These are phyloP conservation scores for Biscogniauxia mediterranea DNA, from an alignment of 2,329 filamentous ascomycete genomes.

Conservation along the genomic window DNA sequence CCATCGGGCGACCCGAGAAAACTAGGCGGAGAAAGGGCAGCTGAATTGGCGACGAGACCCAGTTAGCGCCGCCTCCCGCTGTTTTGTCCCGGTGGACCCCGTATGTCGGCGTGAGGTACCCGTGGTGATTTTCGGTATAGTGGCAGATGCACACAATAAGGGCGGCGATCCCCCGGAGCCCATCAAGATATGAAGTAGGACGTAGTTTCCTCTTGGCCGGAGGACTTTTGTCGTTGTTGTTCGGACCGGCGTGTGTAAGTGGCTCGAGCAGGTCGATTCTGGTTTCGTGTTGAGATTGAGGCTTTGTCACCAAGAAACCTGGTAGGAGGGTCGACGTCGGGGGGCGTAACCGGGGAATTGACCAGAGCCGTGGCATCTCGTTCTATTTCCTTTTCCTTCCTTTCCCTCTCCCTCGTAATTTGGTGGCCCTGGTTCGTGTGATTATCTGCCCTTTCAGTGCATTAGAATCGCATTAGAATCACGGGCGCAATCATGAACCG, in stretches of 20 bases:
- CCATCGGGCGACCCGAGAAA: conserved; percentile 46
- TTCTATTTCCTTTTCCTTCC: neutral
- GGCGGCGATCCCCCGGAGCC: conserved; percentile 48
- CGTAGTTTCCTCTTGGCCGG: conserved; percentile 25
- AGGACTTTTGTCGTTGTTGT: neutral
- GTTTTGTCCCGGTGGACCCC: conserved; percentile 34
- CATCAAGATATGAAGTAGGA: conserved; percentile 48
- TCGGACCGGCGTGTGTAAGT: neutral
- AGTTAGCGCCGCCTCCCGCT: conserved; percentile 5
- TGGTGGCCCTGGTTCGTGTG: neutral
- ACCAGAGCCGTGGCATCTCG: neutral
- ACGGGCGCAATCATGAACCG: neutral
- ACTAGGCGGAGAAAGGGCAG: conserved; percentile 44
- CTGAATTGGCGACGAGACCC: conserved; percentile 37
- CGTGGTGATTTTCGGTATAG: conserved; percentile 42
- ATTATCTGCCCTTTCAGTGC: neutral
- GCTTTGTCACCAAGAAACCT: neutral
- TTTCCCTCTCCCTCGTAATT: neutral
- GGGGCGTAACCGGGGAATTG: neutral
- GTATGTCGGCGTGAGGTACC: conserved; percentile 35
- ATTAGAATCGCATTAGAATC: neutral
- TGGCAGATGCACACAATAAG: conserved; percentile 49
- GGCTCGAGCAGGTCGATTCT: neutral
- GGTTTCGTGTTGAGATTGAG: neutral
- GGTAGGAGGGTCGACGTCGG: neutral